Percentiles rank a stretch among this genome's conserved stretches.
phyloP scores from a whole-genome alignment of 495 filamentous ascomycete species.

The Aspergillus indologenus region DNA sequence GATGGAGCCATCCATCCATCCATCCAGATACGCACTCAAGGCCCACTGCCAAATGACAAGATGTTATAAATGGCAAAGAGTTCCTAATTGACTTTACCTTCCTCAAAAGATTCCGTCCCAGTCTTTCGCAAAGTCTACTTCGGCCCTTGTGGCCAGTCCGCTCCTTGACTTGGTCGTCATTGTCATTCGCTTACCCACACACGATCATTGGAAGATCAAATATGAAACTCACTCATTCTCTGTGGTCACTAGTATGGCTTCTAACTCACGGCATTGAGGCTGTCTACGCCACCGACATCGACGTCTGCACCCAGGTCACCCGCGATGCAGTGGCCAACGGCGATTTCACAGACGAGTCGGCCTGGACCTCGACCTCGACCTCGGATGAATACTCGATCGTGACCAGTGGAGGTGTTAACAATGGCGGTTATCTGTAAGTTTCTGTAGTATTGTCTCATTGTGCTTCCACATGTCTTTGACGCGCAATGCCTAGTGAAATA shows the following conservation, averaged over 20 bases:
- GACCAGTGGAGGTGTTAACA: background rate
- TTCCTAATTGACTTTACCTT: too few species aligned
- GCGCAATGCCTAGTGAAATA: background rate
- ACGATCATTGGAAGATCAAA: background rate
- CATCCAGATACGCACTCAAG: too few species aligned
- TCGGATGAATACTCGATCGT: background rate
- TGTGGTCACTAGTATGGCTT: background rate
- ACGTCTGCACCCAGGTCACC: constrained; percentile 3
- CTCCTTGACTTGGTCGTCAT: too few species aligned
- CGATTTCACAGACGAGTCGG: background rate
- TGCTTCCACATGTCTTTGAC: background rate
- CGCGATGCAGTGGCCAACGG: background rate
- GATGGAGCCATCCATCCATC: too few species aligned
- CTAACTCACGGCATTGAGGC: background rate
- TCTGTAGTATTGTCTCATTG: background rate
- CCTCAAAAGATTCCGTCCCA: too few species aligned
- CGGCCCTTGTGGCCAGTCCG: too few species aligned
- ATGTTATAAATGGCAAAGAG: too few species aligned
- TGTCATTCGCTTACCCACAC: background rate
- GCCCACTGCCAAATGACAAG: too few species aligned
- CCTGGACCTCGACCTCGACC: background rate
- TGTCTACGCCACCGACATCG: background rate
- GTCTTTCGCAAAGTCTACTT: too few species aligned
- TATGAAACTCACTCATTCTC: background rate
- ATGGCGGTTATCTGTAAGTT: background rate